Evolutionary conservation across 257 asterid genomes (phyloP).

Genomic region (Euphrasia confusa): DNA sequence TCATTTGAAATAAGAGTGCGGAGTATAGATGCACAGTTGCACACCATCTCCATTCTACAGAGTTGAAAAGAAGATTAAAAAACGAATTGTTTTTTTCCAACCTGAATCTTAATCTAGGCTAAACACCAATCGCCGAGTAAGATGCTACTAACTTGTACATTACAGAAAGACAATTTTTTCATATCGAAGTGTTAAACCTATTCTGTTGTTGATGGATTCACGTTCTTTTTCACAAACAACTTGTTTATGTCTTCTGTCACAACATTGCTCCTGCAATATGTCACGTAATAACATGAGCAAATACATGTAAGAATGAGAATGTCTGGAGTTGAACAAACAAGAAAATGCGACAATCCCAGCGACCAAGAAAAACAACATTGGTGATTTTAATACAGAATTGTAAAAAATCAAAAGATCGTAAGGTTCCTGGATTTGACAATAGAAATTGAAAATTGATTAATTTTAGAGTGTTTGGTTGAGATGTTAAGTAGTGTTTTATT

Average conservation of each 20-base stretch:
- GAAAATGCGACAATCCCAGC: neutral
- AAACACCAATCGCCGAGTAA: neutral
- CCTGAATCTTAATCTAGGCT: conserved; percentile 9
- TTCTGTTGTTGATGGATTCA: conserved; percentile 35
- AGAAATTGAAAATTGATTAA: too few species aligned
- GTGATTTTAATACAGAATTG: too few species aligned
- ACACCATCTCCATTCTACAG: neutral
- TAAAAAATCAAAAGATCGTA: too few species aligned
- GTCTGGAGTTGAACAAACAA: neutral
- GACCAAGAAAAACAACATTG: too few species aligned
- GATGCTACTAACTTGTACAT: conserved; percentile 11
- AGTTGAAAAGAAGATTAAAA: neutral
- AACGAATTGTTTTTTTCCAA: neutral
- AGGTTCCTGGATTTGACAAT: too few species aligned
- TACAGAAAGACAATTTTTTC: neutral
- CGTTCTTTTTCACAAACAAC: conserved; percentile 56
- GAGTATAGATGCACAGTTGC: conserved; percentile 2
- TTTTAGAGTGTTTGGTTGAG: too few species aligned
- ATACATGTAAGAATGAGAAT: conserved; percentile 6
- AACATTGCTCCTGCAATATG: conserved; percentile 70
- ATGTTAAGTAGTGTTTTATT: too few species aligned
- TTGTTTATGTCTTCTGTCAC: conserved; percentile 87
- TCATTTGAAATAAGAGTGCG: neutral
- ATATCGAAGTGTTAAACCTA: conserved; percentile 14
- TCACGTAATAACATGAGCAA: conserved; percentile 9